Evolutionary conservation across 345 rosid species (phyloP).

Genomic region (Bruguiera sexangula): DNA sequence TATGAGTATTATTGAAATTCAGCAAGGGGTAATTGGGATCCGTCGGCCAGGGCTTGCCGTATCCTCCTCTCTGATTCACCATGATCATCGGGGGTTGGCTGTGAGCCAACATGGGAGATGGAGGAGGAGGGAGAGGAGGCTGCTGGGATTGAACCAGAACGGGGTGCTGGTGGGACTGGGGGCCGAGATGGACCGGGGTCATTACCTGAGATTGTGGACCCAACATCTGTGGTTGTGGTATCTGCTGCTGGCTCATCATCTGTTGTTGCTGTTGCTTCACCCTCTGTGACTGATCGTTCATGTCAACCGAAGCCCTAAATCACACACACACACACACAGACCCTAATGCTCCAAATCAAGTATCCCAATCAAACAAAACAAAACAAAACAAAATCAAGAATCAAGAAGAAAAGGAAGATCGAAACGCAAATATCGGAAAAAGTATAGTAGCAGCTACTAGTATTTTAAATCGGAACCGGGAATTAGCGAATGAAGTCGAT

Average conservation of each 20-base stretch:
- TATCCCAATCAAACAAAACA: not conserved
- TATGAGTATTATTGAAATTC: conserved; percentile 16
- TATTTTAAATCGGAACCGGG: too few species aligned
- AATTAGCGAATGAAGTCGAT: too few species aligned
- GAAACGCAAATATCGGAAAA: too few species aligned
- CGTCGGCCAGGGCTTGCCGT: conserved; percentile 35
- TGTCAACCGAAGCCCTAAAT: conserved; percentile 14
- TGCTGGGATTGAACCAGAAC: conserved; percentile 41
- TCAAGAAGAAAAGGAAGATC: too few species aligned
- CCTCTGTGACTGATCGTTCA: conserved; percentile 60
- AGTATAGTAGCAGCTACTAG: too few species aligned
- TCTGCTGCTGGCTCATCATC: conserved; percentile 8
- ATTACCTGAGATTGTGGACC: conserved; percentile 42
- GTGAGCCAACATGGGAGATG: conserved; percentile 20
- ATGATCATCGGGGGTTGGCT: conserved; percentile 46
- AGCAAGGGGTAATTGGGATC: conserved; percentile 23
- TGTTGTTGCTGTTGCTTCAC: conserved; percentile 21
- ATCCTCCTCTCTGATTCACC: conserved; percentile 37
- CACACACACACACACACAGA: not conserved
- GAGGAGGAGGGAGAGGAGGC: conserved; percentile 38
- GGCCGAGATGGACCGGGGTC: conserved; percentile 37
- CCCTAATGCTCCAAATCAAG: not conserved
- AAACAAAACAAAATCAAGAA: too few species aligned
- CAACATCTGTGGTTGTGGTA: conserved; percentile 42
- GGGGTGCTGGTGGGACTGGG: conserved; percentile 36